phyloP scores from a whole-genome alignment of 805 yeast genomes.

The Yarrowia osloensis region DNA sequence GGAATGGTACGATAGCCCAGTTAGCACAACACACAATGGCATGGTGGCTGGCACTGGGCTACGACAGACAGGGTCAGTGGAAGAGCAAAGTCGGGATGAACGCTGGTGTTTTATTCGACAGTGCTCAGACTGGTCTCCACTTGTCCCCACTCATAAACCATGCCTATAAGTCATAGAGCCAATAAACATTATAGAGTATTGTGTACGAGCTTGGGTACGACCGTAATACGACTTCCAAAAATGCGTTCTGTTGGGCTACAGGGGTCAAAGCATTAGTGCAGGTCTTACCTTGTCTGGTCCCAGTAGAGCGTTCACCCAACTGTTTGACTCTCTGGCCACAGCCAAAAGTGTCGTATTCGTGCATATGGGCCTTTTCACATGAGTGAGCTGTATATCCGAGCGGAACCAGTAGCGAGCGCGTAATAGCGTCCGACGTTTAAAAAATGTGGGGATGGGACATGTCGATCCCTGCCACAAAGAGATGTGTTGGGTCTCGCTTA shows the following conservation, averaged over 20 bases:
- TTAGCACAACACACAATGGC: too few species aligned
- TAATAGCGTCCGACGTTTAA: not conserved
- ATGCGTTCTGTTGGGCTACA: not conserved
- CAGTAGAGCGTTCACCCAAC: not conserved
- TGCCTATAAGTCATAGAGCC: too few species aligned
- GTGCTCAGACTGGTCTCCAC: too few species aligned
- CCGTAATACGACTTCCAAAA: too few species aligned
- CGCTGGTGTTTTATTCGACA: too few species aligned
- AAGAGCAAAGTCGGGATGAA: too few species aligned
- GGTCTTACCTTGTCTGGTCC: constrained; percentile 8
- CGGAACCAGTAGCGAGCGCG: not conserved
- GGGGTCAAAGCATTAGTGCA: not conserved
- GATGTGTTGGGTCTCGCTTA: not conserved
- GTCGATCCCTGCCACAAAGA: constrained; percentile 2
- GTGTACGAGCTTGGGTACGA: not conserved
- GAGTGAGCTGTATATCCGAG: not conserved
- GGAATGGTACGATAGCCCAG: too few species aligned
- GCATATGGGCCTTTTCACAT: constrained; percentile 15
- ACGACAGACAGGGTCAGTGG: too few species aligned
- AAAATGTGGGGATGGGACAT: constrained; percentile 3
- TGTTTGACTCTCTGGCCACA: not conserved
- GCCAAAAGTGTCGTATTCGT: not conserved
- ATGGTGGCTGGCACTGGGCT: too few species aligned
- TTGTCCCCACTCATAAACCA: too few species aligned
- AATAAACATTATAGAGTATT: not conserved